Evolutionary conservation across 1,284 basidiomycete species (phyloP).

Genomic region (Hemileccinum hortonii): DNA sequence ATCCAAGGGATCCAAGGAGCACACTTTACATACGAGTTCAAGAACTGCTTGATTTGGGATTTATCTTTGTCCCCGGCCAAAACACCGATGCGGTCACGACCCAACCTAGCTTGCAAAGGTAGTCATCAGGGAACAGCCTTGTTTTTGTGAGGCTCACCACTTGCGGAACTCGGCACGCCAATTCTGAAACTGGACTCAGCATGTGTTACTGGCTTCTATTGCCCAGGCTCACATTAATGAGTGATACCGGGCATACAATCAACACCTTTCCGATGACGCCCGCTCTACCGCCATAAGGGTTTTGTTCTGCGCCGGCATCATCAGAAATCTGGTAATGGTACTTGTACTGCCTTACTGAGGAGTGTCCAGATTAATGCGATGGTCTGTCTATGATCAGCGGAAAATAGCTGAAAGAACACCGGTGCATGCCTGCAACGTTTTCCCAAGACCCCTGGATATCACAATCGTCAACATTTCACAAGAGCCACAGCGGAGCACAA

Average conservation of each 20-base stretch:
- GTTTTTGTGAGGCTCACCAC: constrained; percentile 53
- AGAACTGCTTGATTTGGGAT: constrained; percentile 67
- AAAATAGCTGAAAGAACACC: background rate
- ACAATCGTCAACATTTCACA: constrained; percentile 11
- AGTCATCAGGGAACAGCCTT: background rate
- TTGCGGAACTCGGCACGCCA: constrained; percentile 97
- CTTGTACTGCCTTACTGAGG: constrained; percentile 56
- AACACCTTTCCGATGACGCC: constrained; percentile 74
- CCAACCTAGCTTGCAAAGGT: constrained; percentile 49
- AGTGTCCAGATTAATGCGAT: constrained; percentile 88
- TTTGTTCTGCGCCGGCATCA: constrained; percentile 70
- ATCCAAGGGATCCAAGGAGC: background rate
- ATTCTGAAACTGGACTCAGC: constrained; percentile 53
- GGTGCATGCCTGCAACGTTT: constrained; percentile 72
- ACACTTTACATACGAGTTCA: constrained; percentile 56
- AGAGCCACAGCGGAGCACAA: constrained; percentile 2
- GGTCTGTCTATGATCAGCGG: constrained; percentile 50
- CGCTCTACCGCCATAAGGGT: constrained; percentile 65
- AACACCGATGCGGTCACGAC: constrained; percentile 78
- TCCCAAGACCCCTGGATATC: constrained; percentile 81
- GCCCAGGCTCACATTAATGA: constrained; percentile 66
- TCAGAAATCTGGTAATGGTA: constrained; percentile 3
- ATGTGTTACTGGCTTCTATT: background rate
- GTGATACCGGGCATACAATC: constrained; percentile 92
- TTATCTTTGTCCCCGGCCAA: constrained; percentile 81